Evolutionary conservation across 192 early-diverging fungal species (phyloP).

Genomic region (Jimgerdemannia flammicorona): DNA sequence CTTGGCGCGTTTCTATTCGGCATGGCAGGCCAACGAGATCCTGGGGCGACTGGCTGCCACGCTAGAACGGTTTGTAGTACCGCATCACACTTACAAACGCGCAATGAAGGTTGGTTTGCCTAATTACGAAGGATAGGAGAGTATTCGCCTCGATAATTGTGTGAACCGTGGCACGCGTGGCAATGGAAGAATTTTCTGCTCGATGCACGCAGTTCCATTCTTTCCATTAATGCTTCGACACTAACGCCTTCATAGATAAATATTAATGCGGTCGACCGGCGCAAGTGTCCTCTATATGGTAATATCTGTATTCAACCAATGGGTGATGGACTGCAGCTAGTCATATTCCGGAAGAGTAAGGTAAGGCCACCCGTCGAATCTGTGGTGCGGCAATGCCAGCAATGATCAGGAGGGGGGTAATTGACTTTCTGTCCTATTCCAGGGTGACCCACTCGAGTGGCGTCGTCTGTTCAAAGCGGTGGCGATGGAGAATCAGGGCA

Average conservation of each 20-base stretch:
- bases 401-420: not conserved
- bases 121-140: too few species aligned
- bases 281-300: conserved; percentile 62
- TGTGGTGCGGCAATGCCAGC: not conserved
- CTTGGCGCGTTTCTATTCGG: not conserved
- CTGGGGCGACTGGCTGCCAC: not conserved
- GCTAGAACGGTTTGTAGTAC: not conserved
- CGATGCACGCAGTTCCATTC: too few species aligned
- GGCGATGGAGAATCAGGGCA: not conserved
- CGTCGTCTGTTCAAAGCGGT: conserved; percentile 35
- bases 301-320: conserved; percentile 52
- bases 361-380: conserved; percentile 23
- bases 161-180: too few species aligned
- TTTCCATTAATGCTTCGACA: conserved; percentile 6
- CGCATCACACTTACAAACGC: not conserved
- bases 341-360: conserved; percentile 60
- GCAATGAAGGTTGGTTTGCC: not conserved
- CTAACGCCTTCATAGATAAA: conserved; percentile 57
- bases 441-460: conserved; percentile 38
- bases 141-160: too few species aligned
- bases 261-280: conserved; percentile 38
- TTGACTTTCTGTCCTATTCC: not conserved
- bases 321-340: conserved; percentile 34
- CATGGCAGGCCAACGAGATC: not conserved
- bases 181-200: too few species aligned